Evolutionary conservation across 257 asterid species (phyloP).

Genomic region (Fraxinus americana): DNA sequence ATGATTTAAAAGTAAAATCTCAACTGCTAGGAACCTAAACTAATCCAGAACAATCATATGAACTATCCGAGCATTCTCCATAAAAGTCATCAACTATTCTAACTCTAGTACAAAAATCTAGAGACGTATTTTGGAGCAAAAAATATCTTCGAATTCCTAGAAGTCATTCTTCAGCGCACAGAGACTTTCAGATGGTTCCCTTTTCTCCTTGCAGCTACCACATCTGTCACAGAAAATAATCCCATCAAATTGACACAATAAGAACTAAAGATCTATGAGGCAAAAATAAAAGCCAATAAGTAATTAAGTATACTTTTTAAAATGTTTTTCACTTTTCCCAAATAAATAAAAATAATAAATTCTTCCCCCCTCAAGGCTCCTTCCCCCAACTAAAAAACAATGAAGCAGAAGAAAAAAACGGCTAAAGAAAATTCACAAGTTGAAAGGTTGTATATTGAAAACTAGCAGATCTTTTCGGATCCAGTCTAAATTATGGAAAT

Average conservation of each 20-base stretch:
- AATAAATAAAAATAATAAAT: neutral
- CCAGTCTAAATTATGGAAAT: neutral
- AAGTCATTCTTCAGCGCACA: constrained; percentile 33
- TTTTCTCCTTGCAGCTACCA: constrained; percentile 34
- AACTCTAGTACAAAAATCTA: neutral
- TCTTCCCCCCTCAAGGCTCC: neutral
- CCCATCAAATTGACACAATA: constrained; percentile 32
- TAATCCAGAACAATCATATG: neutral
- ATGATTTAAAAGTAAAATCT: neutral
- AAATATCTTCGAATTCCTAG: constrained; percentile 16
- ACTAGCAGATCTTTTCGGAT: neutral
- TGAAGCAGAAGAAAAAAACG: neutral
- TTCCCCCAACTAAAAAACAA: neutral
- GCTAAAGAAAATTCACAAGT: neutral
- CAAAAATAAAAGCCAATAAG: neutral
- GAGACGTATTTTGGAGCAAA: neutral
- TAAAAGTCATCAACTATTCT: neutral
- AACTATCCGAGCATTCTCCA: neutral
- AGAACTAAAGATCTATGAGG: constrained; percentile 10
- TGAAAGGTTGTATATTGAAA: neutral
- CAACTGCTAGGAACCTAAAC: neutral
- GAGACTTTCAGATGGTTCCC: constrained; percentile 29
- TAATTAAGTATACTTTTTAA: neutral
- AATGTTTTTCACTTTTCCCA: neutral
- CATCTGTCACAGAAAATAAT: constrained; percentile 27